phyloP scores from a whole-genome alignment of 345 rosid genomes.

The Gossypium rotundifolium region DNA sequence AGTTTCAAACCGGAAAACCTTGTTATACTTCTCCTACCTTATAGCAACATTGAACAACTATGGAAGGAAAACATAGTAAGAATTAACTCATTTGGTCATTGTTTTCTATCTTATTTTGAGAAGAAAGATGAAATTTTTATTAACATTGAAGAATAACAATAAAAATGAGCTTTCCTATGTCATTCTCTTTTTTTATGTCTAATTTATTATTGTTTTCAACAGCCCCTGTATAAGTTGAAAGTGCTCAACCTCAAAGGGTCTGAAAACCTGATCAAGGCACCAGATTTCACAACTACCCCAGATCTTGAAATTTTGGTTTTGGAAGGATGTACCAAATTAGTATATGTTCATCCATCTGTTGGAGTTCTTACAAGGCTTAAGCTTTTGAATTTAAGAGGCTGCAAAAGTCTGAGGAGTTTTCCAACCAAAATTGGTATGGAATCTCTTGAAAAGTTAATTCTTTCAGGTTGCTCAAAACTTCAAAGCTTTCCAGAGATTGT shows the following conservation, averaged over 20 bases:
- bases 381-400: too few species aligned
- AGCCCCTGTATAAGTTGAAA: conserved; percentile 3
- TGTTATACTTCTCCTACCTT: conserved; percentile 21
- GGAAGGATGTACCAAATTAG: conserved; percentile 17
- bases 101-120: too few species aligned
- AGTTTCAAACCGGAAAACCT: conserved; percentile 20
- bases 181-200: neutral
- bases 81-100: neutral
- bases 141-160: neutral
- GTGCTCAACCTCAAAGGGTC: conserved; percentile 22
- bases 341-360: conserved; percentile 15
- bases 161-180: neutral
- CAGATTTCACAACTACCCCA: conserved; percentile 22
- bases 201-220: neutral
- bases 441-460: conserved; percentile 16
- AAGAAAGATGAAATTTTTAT: neutral
- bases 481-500: too few species aligned
- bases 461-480: too few species aligned
- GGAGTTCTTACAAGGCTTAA: neutral
- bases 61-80: conserved; percentile 26
- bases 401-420: too few species aligned
- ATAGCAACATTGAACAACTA: conserved; percentile 24
- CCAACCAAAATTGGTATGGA: too few species aligned
- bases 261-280: conserved; percentile 10
- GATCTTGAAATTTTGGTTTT: conserved; percentile 21